Evolutionary conservation across 768 basidiomycete species (phyloP), one percentile per base, ranked within the genome.

Genomic region (Postia placenta): DNA sequence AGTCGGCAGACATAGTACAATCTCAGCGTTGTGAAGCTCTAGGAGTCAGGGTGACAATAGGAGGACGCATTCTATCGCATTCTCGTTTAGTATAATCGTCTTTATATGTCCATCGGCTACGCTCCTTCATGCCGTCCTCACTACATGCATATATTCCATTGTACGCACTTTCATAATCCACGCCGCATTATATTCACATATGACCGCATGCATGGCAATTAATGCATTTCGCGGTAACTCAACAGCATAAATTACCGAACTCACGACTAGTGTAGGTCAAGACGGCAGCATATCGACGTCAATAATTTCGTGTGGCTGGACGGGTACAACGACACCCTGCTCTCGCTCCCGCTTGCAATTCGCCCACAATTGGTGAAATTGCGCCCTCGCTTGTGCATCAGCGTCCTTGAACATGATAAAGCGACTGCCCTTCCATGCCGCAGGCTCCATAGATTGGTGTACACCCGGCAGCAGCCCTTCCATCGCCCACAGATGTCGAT

Each of bases 361-460:
- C 19, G 40, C 38, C 47, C 47, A 48, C 5, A 30, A 24, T 12
- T n/a, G 3, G 4, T 7, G 19, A 26, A 48, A 48, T 14, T 42
- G 26, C 5, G 5, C 38, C 19, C 37, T 55, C 23, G 64, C 61
- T 39, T 72, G 71, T 42, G 54, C 63, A 49, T 81, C 80, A 20
- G 82, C 83, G 46, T 84, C 84, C 51, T 73, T 71, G 30, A 89
- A 56, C 84, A 87, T 87, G 45, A 55, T 58, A 44, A 68, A 50
- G 11, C 87, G 70, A 26, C 63, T 67, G 12, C 67, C 56, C 62
- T 78, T 80, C 71, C 80, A 83, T 22, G 64, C 64, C 33, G 69
- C 66, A n/a, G 87, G 83, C 53, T 88, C 86, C 62, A 87, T 81
- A 25, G 80, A 72, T 57, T 87, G 87, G 56, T 76, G 72, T 54